Evolutionary conservation across 2,329 filamentous ascomycete species (phyloP).

Genomic region (Davidsoniella neocaledoniae): DNA sequence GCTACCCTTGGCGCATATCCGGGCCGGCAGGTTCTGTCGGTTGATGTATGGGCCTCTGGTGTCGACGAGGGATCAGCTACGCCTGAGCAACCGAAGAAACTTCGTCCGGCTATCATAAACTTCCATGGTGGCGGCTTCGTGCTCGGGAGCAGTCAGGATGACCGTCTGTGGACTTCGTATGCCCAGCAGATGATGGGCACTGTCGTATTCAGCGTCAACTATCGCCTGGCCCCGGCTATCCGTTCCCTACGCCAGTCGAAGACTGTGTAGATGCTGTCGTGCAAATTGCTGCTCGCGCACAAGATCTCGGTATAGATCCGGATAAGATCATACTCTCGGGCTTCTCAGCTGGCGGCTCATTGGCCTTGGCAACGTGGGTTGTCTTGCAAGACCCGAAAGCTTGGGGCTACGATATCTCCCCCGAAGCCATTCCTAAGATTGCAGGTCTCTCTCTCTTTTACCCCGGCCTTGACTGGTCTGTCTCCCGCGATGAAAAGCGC

Average conservation of each 20-base stretch:
- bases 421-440: conserved; percentile 24
- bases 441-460: conserved; percentile 42
- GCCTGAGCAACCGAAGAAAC: no score
- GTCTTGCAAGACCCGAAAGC: conserved; percentile 27
- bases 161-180: conserved; percentile 41
- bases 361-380: conserved; percentile 32
- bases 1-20: conserved; percentile 23
- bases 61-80: background rate
- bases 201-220: conserved; percentile 47
- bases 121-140: conserved; percentile 54
- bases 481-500: conserved; percentile 37
- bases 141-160: conserved; percentile 44
- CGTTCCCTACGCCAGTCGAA: conserved; percentile 47
- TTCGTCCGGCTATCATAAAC: conserved; percentile 38
- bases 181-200: conserved; percentile 35
- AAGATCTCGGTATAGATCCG: conserved; percentile 40
- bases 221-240: conserved; percentile 50
- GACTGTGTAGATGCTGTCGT: conserved; percentile 47
- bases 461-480: conserved; percentile 44
- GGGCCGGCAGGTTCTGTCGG: conserved; percentile 25
- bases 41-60: conserved; percentile 29
- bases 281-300: conserved; percentile 40
- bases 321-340: conserved; percentile 41
- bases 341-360: conserved; percentile 45
- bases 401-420: conserved; percentile 23